Evolutionary conservation across 2,329 filamentous ascomycete genomes (phyloP).

Genomic region (Cordyceps pruinosa): DNA sequence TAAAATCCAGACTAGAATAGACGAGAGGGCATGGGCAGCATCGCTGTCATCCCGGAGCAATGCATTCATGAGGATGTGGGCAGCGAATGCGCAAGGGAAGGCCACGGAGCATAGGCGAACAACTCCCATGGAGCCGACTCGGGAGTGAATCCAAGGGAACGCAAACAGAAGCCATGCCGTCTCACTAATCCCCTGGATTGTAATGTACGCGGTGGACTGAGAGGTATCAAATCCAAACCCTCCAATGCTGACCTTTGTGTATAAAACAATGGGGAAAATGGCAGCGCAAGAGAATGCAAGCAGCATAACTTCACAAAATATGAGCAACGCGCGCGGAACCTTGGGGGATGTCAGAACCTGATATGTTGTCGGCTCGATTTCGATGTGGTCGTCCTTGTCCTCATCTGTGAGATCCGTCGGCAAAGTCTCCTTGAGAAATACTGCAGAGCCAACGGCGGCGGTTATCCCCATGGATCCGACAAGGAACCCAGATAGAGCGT

Average conservation of each 20-base stretch:
- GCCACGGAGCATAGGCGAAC: slow-evolving; percentile 44
- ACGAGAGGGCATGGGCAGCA: not conserved
- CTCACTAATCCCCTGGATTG: slow-evolving; percentile 56
- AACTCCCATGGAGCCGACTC: slow-evolving; percentile 59
- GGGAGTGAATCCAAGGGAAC: slow-evolving; percentile 61
- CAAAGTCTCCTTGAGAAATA: slow-evolving; percentile 57
- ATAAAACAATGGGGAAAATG: slow-evolving; percentile 61
- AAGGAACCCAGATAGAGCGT: slow-evolving; percentile 46
- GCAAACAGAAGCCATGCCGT: slow-evolving; percentile 62
- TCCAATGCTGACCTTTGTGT: slow-evolving; percentile 53
- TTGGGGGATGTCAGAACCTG: not conserved
- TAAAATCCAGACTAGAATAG: not conserved
- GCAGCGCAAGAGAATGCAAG: slow-evolving; percentile 60
- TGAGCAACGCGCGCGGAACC: not conserved
- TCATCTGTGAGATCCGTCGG: not conserved
- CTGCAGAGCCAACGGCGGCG: slow-evolving; percentile 40
- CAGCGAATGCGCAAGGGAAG: slow-evolving; percentile 59
- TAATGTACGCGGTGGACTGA: slow-evolving; percentile 61
- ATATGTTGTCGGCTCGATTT: not conserved
- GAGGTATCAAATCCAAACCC: slow-evolving; percentile 57
- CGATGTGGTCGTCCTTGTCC: not conserved
- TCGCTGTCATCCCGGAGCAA: slow-evolving; percentile 19
- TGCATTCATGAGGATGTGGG: slow-evolving; percentile 51
- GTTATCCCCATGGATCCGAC: slow-evolving; percentile 49
- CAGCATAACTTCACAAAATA: not conserved